Percentiles rank a stretch among this genome's conserved stretches.
Conservation (phyloP, 2,329 filamentous ascomycete species). For the Nigrograna mackinnonii region DNA sequence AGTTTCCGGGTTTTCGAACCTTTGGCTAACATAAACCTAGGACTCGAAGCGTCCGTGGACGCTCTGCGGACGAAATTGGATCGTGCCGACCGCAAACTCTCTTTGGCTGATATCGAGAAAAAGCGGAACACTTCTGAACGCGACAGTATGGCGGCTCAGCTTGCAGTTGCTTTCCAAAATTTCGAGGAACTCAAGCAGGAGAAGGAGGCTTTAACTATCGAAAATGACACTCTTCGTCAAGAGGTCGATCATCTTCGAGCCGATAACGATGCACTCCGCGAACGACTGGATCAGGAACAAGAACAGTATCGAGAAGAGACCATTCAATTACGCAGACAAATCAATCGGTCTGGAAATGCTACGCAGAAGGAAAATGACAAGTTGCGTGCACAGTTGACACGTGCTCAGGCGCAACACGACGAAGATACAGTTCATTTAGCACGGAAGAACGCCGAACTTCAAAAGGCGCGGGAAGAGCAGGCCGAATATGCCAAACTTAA, state of each 20-base stretch:
- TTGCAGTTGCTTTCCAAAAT: conserved; percentile 63
- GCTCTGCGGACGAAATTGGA: conserved; percentile 65
- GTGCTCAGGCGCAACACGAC: conserved; percentile 36
- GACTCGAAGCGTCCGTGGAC: conserved; percentile 63
- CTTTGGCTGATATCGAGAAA: conserved; percentile 65
- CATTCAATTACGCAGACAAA: conserved; percentile 34
- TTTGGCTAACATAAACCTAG: conserved; percentile 37
- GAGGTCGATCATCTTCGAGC: conserved; percentile 37
- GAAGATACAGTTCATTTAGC: conserved; percentile 39
- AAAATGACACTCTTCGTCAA: conserved; percentile 41
- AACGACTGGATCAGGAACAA: conserved; percentile 35
- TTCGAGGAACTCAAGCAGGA: conserved; percentile 55
- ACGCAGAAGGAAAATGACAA: conserved; percentile 38
- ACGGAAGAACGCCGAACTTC: conserved; percentile 36
- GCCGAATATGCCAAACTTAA: conserved; percentile 60
- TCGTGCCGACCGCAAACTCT: conserved; percentile 64
- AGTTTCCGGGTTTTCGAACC: background rate
- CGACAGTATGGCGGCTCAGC: conserved; percentile 66
- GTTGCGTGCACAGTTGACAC: conserved; percentile 34
- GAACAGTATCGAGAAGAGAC: conserved; percentile 39
- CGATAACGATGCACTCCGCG: conserved; percentile 37
- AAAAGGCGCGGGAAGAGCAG: conserved; percentile 39
- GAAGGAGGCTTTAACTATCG: conserved; percentile 41
- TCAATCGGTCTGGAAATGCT: conserved; percentile 34
- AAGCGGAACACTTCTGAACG: conserved; percentile 66